Evolutionary conservation across 2,329 filamentous ascomycete species (phyloP).

Genomic region (Zymoseptoria pseudotritici): DNA sequence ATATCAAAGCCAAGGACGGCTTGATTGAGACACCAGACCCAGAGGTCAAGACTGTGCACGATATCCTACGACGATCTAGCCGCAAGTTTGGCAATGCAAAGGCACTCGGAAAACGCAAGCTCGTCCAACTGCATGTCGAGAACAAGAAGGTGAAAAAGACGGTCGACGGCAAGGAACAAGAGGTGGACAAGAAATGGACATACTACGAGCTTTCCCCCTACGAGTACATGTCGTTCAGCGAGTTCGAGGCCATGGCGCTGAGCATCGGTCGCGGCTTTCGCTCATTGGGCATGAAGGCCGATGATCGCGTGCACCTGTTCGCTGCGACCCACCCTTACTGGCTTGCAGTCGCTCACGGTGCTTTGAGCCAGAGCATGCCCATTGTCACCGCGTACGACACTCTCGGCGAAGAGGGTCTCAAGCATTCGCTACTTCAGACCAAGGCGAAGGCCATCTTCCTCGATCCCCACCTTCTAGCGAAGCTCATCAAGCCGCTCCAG

Average conservation of each 20-base stretch:
- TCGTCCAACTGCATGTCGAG: slow-evolving; percentile 73
- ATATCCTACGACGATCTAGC: slow-evolving; percentile 66
- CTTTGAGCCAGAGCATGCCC: slow-evolving; percentile 74
- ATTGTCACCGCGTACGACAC: slow-evolving; percentile 96
- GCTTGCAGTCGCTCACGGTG: slow-evolving; percentile 65
- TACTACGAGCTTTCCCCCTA: slow-evolving; percentile 79
- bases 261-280: slow-evolving; percentile 66
- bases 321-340: slow-evolving; percentile 78
- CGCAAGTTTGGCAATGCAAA: slow-evolving; percentile 47
- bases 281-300: slow-evolving; percentile 60
- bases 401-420: slow-evolving; percentile 73
- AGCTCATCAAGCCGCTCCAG: slow-evolving; percentile 47
- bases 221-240: slow-evolving; percentile 67
- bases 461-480: slow-evolving; percentile 64
- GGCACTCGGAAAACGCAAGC: slow-evolving; percentile 57
- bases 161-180: slow-evolving; percentile 67
- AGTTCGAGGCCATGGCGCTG: slow-evolving; percentile 65
- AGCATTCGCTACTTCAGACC: slow-evolving; percentile 79
- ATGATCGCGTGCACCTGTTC: slow-evolving; percentile 71
- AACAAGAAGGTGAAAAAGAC: slow-evolving; percentile 86
- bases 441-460: slow-evolving; percentile 76
- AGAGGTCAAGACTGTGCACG: slow-evolving; percentile 68
- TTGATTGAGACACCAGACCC: slow-evolving; percentile 59
- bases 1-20: slow-evolving; percentile 62
- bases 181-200: slow-evolving; percentile 86